These are phyloP conservation scores for Delonix regia DNA, from an alignment of 306 rosid species.

Conservation along the genomic window DNA sequence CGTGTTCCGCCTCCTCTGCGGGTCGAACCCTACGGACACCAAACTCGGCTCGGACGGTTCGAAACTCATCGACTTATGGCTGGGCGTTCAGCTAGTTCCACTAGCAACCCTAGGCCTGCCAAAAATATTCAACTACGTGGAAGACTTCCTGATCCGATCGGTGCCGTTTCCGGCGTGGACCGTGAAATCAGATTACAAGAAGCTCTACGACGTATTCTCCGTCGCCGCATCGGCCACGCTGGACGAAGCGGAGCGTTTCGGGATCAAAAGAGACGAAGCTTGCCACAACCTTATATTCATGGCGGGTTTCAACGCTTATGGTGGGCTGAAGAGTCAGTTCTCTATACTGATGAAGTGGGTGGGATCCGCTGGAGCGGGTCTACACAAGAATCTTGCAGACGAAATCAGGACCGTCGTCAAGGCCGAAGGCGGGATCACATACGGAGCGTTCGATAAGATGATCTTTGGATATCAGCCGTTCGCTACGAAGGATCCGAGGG, in stretches of 20 bases:
- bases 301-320: constrained; percentile 69
- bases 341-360: constrained; percentile 70
- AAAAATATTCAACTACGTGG: constrained; percentile 41
- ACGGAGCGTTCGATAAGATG: constrained; percentile 55
- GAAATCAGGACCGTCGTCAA: constrained; percentile 59
- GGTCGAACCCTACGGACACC: constrained; percentile 33
- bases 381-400: constrained; percentile 49
- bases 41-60: constrained; percentile 49
- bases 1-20: constrained; percentile 53
- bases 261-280: constrained; percentile 64
- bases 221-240: constrained; percentile 38
- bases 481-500: constrained; percentile 63
- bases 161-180: constrained; percentile 54
- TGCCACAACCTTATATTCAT: constrained; percentile 67
- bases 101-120: constrained; percentile 50
- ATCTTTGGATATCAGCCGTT: constrained; percentile 71
- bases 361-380: constrained; percentile 49
- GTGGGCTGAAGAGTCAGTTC: constrained; percentile 61
- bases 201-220: constrained; percentile 47
- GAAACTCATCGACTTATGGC: constrained; percentile 44
- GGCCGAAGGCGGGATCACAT: constrained; percentile 49
- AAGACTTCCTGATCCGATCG: constrained; percentile 55
- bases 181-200: constrained; percentile 51
- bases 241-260: constrained; percentile 57
- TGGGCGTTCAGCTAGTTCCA: constrained; percentile 58